Conservation (phyloP, 257 asterid genomes). For the Scutellaria baicalensis region DNA sequence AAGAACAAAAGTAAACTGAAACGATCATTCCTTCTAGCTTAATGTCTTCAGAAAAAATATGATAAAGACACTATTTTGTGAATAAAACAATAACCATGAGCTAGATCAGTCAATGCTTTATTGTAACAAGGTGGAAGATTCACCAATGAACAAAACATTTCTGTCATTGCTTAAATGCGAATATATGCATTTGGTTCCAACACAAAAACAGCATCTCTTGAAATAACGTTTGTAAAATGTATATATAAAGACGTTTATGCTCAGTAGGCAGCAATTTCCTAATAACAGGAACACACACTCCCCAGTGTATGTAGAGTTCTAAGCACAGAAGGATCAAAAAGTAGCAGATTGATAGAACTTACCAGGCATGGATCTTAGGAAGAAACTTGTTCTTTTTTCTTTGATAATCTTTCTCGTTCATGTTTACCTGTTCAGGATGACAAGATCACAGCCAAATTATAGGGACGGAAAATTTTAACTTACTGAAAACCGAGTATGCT, state of each 20-base stretch:
- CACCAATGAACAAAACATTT: neutral
- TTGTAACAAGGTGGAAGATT: neutral
- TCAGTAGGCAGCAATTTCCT: neutral
- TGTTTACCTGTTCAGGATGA: conserved; percentile 72
- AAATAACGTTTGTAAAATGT: neutral
- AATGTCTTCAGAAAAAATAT: neutral
- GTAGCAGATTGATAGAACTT: conserved; percentile 22
- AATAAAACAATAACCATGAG: neutral
- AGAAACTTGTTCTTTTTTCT: conserved; percentile 98
- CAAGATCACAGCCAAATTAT: conserved; percentile 14
- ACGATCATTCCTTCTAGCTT: neutral
- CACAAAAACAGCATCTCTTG: neutral
- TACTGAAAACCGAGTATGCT: neutral
- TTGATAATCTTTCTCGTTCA: conserved; percentile 95
- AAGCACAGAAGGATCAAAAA: neutral
- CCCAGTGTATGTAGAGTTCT: neutral
- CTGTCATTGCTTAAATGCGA: neutral
- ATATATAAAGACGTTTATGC: too few relatives aligned
- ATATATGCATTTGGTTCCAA: neutral
- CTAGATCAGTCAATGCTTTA: neutral
- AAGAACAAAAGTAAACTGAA: neutral
- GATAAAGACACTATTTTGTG: neutral
- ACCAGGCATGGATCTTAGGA: conserved; percentile 99
- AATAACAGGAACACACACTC: neutral
- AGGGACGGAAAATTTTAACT: neutral